Evolutionary conservation across 306 rosid genomes (phyloP).

Genomic region (apple (Malus domestica)): DNA sequence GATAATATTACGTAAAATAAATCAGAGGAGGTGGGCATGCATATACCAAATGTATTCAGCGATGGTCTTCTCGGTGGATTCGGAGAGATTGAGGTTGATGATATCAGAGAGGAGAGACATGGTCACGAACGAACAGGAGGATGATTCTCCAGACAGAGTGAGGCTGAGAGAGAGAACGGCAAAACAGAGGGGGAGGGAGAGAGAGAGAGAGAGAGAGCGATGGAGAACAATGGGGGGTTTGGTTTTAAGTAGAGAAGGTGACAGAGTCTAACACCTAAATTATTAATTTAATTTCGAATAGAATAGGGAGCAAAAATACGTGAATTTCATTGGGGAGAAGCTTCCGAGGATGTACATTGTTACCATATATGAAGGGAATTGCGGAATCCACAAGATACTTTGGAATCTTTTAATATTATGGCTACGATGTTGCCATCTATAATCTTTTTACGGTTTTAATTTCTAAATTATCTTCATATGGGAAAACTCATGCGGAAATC

Average conservation of each 20-base stretch:
- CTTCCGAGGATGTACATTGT: not conserved
- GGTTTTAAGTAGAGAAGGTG: not conserved
- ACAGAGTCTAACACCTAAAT: not conserved
- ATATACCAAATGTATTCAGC: slow-evolving; percentile 81
- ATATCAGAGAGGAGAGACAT: slow-evolving; percentile 63
- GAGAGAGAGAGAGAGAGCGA: not conserved
- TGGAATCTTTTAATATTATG: not conserved
- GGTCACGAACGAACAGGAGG: not conserved
- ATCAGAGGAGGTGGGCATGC: not conserved
- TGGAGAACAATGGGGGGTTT: not conserved
- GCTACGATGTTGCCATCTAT: not conserved
- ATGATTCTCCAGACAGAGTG: not conserved
- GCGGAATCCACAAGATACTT: slow-evolving; percentile 4
- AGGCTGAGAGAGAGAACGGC: not conserved
- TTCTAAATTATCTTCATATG: too few species aligned
- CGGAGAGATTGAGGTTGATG: slow-evolving; percentile 59
- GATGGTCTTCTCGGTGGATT: slow-evolving; percentile 52
- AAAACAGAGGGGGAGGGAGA: not conserved
- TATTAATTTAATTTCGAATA: not conserved
- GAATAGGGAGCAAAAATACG: not conserved
- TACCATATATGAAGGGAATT: not conserved
- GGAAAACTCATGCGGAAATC: too few species aligned
- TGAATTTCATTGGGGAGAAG: not conserved
- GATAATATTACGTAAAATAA: not conserved
- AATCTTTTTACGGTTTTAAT: too few species aligned